Evolutionary conservation across 495 filamentous ascomycete species (phyloP).

Genomic region (Aspergillus campestris): DNA sequence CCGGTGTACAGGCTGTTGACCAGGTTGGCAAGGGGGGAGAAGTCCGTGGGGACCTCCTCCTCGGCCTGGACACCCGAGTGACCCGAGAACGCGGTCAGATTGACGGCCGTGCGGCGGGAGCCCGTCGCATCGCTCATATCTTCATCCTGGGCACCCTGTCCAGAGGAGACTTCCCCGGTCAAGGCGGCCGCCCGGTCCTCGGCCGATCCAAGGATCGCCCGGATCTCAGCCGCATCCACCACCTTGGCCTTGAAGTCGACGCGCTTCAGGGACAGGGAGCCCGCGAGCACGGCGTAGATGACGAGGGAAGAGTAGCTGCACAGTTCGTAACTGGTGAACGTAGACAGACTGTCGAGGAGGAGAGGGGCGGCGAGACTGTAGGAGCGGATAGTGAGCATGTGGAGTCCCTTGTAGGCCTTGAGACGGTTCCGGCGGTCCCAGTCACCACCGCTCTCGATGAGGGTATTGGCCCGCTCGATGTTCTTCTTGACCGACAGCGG

Average conservation of each 20-base stretch:
- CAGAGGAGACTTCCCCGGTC: constrained; percentile 63
- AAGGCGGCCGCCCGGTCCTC: constrained; percentile 80
- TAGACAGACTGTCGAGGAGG: constrained; percentile 90
- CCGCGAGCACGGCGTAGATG: constrained; percentile 90
- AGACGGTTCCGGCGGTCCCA: constrained; percentile 97
- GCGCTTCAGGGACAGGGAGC: constrained; percentile 86
- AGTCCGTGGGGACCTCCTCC: constrained; percentile 67
- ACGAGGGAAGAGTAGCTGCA: constrained; percentile 93
- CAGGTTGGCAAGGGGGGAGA: constrained; percentile 71
- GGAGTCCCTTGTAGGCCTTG: constrained; percentile 95
- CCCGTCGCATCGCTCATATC: constrained; percentile 61
- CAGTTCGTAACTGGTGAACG: constrained; percentile 97
- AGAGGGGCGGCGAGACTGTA: constrained; percentile 85
- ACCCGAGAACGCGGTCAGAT: constrained; percentile 71
- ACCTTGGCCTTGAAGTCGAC: constrained; percentile 99
- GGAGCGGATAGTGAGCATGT: constrained; percentile 83
- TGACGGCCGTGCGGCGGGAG: constrained; percentile 57
- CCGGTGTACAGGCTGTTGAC: constrained; percentile 88
- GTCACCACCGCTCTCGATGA: constrained; percentile 91
- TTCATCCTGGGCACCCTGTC: constrained; percentile 68
- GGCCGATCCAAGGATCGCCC: constrained; percentile 83
- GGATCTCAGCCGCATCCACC: constrained; percentile 95
- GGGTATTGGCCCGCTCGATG: constrained; percentile 77
- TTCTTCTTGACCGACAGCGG: constrained; percentile 85
- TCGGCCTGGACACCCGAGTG: constrained; percentile 61